A percentile compares a stretch with the other conserved stretches of the same genome.
phyloP scores from a whole-genome alignment of 805 yeast genomes.

The Scheffersomyces ergatensis region DNA sequence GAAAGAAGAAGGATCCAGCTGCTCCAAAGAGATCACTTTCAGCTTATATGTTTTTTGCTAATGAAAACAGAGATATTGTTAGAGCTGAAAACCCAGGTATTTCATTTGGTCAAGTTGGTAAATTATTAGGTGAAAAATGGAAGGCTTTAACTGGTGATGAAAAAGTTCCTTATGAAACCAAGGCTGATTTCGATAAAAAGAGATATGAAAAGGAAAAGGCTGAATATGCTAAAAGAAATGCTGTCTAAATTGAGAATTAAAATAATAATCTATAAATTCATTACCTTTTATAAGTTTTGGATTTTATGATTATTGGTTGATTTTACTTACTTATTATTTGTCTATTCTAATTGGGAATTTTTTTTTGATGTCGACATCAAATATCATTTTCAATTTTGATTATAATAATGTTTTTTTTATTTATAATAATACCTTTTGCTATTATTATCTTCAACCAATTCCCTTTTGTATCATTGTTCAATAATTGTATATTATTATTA shows the following conservation, averaged over 20 bases:
- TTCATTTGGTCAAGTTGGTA: slow-evolving; percentile 93
- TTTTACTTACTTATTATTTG: too few species aligned
- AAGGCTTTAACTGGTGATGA: slow-evolving; percentile 81
- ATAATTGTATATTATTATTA: too few species aligned
- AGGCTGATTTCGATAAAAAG: slow-evolving; percentile 95
- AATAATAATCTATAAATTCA: too few species aligned
- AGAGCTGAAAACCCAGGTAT: slow-evolving; percentile 97
- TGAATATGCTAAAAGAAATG: slow-evolving; percentile 54
- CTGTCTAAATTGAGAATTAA: neutral
- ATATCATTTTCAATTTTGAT: neutral
- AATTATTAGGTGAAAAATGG: slow-evolving; percentile 94
- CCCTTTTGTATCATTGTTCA: too few species aligned
- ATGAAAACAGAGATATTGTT: slow-evolving; percentile 93
- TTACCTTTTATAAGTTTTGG: neutral
- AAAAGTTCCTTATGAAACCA: slow-evolving; percentile 85
- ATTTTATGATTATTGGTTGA: too few species aligned
- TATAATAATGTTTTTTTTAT: neutral
- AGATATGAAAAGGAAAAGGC: slow-evolving; percentile 97
- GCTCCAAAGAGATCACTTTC: slow-evolving; percentile 99
- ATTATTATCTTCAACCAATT: too few species aligned
- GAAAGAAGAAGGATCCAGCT: slow-evolving; percentile 78
- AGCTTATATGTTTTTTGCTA: slow-evolving; percentile 98
- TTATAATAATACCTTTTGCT: too few species aligned
- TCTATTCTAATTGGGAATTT: too few species aligned
- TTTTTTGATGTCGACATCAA: too few species aligned